These are phyloP conservation scores for Angomonas deanei DNA, from an alignment of 208 protist genomes.

Conservation along the genomic window DNA sequence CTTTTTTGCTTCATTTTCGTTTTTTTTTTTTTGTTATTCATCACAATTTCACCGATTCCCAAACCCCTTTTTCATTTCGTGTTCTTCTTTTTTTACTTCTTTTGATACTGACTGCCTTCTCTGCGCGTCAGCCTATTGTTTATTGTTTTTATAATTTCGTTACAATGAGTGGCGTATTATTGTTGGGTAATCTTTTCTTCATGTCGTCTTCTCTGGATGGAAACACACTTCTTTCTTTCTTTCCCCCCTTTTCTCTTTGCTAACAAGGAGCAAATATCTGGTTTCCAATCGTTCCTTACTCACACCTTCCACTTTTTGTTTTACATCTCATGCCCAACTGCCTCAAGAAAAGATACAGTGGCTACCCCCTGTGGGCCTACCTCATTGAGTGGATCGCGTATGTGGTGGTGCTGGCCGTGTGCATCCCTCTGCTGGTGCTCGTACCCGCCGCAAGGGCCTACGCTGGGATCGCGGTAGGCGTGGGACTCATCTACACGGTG, in stretches of 20 bases:
- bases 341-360: neutral
- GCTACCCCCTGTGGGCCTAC: neutral
- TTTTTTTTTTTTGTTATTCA: conserved; percentile 7
- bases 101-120: too few species aligned
- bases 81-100: neutral
- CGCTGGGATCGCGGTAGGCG: conserved; percentile 16
- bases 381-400: neutral
- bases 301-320: neutral
- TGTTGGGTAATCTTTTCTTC: too few species aligned
- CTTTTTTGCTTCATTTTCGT: conserved; percentile 7
- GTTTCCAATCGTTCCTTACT: conserved; percentile 4
- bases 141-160: too few species aligned
- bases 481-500: conserved; percentile 23
- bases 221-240: too few species aligned
- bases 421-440: conserved; percentile 14
- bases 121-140: too few species aligned
- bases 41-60: neutral
- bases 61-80: too few species aligned
- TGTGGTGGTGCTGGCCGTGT: neutral
- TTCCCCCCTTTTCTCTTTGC: neutral
- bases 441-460: conserved; percentile 22
- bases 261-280: too few species aligned
- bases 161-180: too few species aligned
- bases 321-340: neutral
- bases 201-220: too few species aligned